Base-by-base conservation (phyloP, 2,329 filamentous ascomycete genomes). In the Neopestalotiopsis rosae region DNA sequence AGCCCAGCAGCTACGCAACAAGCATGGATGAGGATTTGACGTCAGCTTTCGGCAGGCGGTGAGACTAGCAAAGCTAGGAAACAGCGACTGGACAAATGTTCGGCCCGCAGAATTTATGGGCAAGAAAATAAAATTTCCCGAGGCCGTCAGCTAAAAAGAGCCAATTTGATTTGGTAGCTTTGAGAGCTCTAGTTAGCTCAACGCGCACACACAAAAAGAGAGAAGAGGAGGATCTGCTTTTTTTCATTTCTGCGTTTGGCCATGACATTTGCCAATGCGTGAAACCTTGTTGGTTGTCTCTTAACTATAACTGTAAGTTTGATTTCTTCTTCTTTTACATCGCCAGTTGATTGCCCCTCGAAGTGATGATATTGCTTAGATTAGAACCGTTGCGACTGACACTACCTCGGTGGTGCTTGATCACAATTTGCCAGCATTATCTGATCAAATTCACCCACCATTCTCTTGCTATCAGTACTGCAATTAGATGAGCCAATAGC, bases 331-430 rank as follows among this genome's bases (percentile, higher is more conserved):
- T 20, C 24, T 65, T 14, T 56, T 20, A 30, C 49, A 1, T n/a
- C 34, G 32, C 6, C 6, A 38, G 6, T 38, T 32, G 57, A 59
- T 7, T 4, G 5, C 28, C 28, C 7, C 30, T 62, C 40, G 17
- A 59, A 59, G 45, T 87, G 85, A 87, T 87, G 85, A 87, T 80
- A 80, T 76, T 78, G 77, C 80, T 82, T 79, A 28, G 24, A 28
- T 28, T 82, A 87, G 85, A 87, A 87, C 85, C 85, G 85, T 86
- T 87, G 85, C 86, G 84, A 87, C 82, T 87, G 85, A 88, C 83
- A 83, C 80, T 81, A 79, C 72, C 69, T 40, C 4, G 74, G 76
- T 79, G 81, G 80, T 84, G 84, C 78, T 80, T 87, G 85, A 88
- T 86, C 83, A 83, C 79, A 86, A 81, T 79, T 81, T 80, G 83